phyloP scores from a whole-genome alignment of 495 filamentous ascomycete species.

The Evernia prunastri region DNA sequence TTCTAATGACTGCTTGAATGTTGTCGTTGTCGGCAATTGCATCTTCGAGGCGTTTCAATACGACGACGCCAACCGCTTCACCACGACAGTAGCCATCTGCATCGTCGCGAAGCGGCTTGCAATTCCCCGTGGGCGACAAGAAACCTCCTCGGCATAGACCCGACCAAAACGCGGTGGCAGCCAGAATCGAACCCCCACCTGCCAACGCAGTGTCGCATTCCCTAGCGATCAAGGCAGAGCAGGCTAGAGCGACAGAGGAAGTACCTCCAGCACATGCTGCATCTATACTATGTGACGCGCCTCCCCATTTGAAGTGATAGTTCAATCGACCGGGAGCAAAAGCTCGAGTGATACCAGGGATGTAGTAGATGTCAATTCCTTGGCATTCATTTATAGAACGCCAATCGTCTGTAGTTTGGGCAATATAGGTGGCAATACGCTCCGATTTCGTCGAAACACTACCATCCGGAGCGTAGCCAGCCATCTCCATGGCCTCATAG shows the following conservation, averaged over 20 bases:
- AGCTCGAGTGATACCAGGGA: background rate
- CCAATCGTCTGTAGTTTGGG: conserved; percentile 34
- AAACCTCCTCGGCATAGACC: conserved; percentile 65
- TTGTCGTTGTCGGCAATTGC: conserved; percentile 43
- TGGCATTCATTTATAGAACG: conserved; percentile 32
- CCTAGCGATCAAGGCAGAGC: background rate
- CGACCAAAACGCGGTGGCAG: background rate
- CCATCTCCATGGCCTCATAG: conserved; percentile 37
- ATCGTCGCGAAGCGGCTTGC: conserved; percentile 59
- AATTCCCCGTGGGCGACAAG: conserved; percentile 55
- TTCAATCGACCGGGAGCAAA: background rate
- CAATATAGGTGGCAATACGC: conserved; percentile 35
- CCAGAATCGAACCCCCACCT: background rate
- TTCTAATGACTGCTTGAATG: conserved; percentile 37
- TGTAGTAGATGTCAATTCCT: background rate
- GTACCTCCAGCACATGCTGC: background rate
- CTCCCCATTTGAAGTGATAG: background rate
- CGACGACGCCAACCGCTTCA: conserved; percentile 37
- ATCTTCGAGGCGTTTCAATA: conserved; percentile 42
- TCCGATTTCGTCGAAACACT: conserved; percentile 27
- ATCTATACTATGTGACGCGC: background rate
- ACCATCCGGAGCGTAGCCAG: conserved; percentile 29
- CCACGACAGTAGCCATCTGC: conserved; percentile 66
- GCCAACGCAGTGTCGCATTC: background rate
- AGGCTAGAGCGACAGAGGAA: background rate